A percentile compares a stretch with the other conserved stretches of the same genome.
Conservation (phyloP, 495 filamentous ascomycete species). For the Neurospora africana region DNA sequence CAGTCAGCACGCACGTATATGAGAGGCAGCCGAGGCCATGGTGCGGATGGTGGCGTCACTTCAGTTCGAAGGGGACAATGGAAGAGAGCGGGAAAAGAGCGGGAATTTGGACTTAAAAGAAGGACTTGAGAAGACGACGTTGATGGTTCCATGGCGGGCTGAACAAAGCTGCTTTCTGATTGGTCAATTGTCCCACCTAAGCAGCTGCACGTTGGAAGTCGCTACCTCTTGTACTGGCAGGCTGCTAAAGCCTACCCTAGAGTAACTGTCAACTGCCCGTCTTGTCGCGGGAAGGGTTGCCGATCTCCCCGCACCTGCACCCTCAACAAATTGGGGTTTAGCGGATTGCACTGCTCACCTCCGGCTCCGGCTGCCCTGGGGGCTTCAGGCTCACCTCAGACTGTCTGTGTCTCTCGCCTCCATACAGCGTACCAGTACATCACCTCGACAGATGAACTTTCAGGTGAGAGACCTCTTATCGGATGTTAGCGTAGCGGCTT, state of each 20-base stretch:
- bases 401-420: background rate
- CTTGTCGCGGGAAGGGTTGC: background rate
- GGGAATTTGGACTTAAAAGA: background rate
- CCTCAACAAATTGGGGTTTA: background rate
- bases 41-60: background rate
- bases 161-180: background rate
- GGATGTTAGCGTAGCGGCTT: background rate
- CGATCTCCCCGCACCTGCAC: background rate
- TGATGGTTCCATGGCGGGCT: background rate
- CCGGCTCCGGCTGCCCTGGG: too few relatives aligned
- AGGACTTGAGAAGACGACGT: background rate
- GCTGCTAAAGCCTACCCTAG: background rate
- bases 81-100: background rate
- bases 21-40: background rate
- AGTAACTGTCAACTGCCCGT: background rate
- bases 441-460: background rate
- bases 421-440: background rate
- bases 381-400: background rate
- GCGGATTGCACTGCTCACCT: background rate
- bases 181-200: background rate
- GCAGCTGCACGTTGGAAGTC: background rate
- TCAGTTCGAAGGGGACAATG: background rate
- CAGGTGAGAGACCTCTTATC: background rate
- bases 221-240: background rate
- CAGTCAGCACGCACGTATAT: background rate